Base-by-base conservation (phyloP, 306 rosid genomes). In the Fragaria nilgerrensis region DNA sequence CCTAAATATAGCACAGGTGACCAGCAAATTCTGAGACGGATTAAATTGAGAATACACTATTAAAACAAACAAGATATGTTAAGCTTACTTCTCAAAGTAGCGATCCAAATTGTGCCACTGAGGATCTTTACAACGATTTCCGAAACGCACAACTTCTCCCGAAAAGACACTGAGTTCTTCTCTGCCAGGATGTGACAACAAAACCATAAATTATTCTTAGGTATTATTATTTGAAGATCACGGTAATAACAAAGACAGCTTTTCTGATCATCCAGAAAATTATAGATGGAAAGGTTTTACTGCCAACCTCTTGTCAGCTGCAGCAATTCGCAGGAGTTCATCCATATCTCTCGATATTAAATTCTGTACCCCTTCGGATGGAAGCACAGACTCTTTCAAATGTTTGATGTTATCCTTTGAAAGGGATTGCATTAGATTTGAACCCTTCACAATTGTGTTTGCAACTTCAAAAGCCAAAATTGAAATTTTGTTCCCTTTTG, bases 381-480 rank as follows among this genome's bases (percentile, higher is more conserved):
- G 96, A 77, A 96, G 86, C 82, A 93, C 93, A 73, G 88, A 90
- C 85, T 91, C 98, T 88, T 89, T 96, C 79, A 96, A 90, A 85
- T 89, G 94, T 78, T 39, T 87, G 84, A 96, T 93, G 83, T 86
- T 89, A 85, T 88, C 98, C 85, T 83, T 87, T n/a, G 99, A 96
- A 78, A 96, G 96, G 83, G 99, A 93, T 64, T 96, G 98, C 98
- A 92, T 91, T 86, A 96, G 81, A 83, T 89, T 93, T 80, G 97
- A 88, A 73, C 98, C 99, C 86, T 93, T 96, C 71, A 96, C 98
- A 81, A 96, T 82, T 75, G 99, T 96, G 77, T 96, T 96, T 34
- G 99, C 99, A 82, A 96, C 97, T 89, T 96, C 99, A 71, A 96
- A 96, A 55, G 99, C 96, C 85, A 96, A 90, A 84, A 96, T 92